Evolutionary conservation across 805 yeast genomes (phyloP).

Genomic region (Kazachstania taianensis): DNA sequence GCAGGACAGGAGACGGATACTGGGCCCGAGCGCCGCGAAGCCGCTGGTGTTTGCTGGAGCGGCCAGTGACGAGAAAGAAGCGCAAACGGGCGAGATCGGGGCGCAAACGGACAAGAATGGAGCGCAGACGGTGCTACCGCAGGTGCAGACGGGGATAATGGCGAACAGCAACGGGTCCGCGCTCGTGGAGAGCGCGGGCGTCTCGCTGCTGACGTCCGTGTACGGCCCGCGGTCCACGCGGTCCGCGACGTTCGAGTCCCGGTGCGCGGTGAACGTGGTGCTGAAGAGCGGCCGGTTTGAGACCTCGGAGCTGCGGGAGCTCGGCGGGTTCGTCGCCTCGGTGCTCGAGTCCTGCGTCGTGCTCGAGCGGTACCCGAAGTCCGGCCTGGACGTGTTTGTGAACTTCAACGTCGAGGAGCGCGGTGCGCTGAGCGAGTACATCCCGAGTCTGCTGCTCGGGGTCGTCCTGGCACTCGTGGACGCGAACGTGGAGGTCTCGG

Average conservation of each 20-base stretch:
- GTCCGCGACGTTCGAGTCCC: constrained; percentile 51
- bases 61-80: constrained; percentile 7
- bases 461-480: constrained; percentile 71
- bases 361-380: constrained; percentile 75
- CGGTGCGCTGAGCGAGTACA: constrained; percentile 13
- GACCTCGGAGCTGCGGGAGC: constrained; percentile 30
- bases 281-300: constrained; percentile 28
- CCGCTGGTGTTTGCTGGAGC: constrained; percentile 33
- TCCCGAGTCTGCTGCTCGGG: constrained; percentile 30
- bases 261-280: constrained; percentile 53
- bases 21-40: constrained; percentile 67
- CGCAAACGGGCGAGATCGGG: background rate
- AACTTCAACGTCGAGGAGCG: constrained; percentile 39
- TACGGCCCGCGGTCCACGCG: constrained; percentile 86
- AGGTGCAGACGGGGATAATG: constrained; percentile 48
- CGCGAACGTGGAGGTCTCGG: constrained; percentile 72
- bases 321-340: constrained; percentile 32
- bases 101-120: no score
- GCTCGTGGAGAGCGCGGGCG: constrained; percentile 50
- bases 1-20: constrained; percentile 71
- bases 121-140: constrained; percentile 1
- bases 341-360: constrained; percentile 32
- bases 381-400: constrained; percentile 71
- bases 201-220: constrained; percentile 52
- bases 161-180: constrained; percentile 77